Evolutionary conservation across 345 rosid species (phyloP), one percentile per base, ranked within the genome.

Genomic region (Psidium friedrichsthalianum): DNA sequence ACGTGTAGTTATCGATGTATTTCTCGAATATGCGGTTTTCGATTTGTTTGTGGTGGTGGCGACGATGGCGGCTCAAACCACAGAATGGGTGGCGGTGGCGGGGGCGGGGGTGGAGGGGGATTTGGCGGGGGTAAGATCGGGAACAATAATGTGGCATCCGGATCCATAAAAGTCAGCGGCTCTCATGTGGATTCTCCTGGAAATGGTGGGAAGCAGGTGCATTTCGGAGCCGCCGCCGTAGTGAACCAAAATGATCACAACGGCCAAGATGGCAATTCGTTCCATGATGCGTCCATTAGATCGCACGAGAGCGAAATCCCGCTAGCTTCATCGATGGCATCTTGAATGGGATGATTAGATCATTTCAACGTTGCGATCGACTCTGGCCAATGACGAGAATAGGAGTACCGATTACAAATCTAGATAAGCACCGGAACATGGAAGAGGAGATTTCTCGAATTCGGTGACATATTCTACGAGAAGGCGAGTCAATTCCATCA

Each of bases 21-120:
- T 36, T 96, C 98, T 11, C 91, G 98, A 20, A 61, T 85, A 16
- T 90, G 86, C 24, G 98, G 98, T 2, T 90, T 96, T 80, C 89
- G 98, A 78, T 87, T 94, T 88, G 86, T 87, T 6, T 59, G 90
- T 24, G 89, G 89, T 5, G 89, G 91, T 27, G 91, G 89, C 15
- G 74, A 47, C 4, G 87, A 80, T 1, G 84, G 83, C 7, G 86
- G 82, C 51, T 36, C 69, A 1, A 24, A 11, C n/a, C 51, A 29
- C 42, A 51, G 47, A 51, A 44, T 44, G 59, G 88, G 82, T 42
- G 51, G 83, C 10, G 88, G 82, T 42, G 51, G 83, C 10, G 9
- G 49, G 49, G 42, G 88, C 0, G 76, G 83, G 11, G 58, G 83
- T 6, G 58, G 64, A 5, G 87, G 55, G 6, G 78, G 51, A 11